These are phyloP conservation scores for Hymenoscyphus albidus DNA, from an alignment of 2,329 filamentous ascomycete species.

Conservation along the genomic window DNA sequence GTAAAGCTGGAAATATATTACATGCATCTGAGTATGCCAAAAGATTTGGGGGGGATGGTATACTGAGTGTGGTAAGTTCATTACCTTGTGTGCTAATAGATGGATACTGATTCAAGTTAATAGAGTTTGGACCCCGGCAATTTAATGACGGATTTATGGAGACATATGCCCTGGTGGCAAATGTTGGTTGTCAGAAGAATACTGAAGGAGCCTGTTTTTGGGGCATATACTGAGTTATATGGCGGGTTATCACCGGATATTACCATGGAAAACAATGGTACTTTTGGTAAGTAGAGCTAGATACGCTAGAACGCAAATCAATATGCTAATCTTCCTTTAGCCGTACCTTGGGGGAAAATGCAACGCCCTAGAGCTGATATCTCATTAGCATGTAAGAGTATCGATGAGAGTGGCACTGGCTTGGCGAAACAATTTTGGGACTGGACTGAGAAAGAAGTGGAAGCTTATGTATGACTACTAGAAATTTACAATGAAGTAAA, in stretches of 20 bases:
- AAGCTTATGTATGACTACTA: constrained; percentile 17
- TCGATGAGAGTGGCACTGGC: constrained; percentile 39
- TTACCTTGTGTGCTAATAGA: not conserved
- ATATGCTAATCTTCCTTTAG: constrained; percentile 34
- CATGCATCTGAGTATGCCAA: constrained; percentile 28
- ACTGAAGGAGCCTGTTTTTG: constrained; percentile 25
- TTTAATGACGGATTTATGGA: constrained; percentile 25
- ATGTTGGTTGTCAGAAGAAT: constrained; percentile 13
- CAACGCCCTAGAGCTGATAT: constrained; percentile 35
- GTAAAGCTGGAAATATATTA: constrained; percentile 30
- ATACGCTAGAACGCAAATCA: not conserved
- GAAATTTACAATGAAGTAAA: not conserved
- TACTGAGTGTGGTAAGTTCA: constrained; percentile 28
- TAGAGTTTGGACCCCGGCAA: constrained; percentile 34
- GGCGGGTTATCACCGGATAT: constrained; percentile 30
- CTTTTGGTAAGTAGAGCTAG: constrained; percentile 24
- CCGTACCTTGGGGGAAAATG: constrained; percentile 43
- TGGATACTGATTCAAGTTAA: not conserved
- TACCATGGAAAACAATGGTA: constrained; percentile 26
- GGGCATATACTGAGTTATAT: constrained; percentile 33
- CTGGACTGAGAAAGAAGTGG: constrained; percentile 42
- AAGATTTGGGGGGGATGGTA: constrained; percentile 22
- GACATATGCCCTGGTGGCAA: constrained; percentile 18
- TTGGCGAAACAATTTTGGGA: constrained; percentile 42
- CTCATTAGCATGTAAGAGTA: constrained; percentile 31